Evolutionary conservation across 129 eudicot genomes (phyloP), one percentile per base, ranked within the genome.

Genomic region (Pseudognaphalium luteoalbum): DNA sequence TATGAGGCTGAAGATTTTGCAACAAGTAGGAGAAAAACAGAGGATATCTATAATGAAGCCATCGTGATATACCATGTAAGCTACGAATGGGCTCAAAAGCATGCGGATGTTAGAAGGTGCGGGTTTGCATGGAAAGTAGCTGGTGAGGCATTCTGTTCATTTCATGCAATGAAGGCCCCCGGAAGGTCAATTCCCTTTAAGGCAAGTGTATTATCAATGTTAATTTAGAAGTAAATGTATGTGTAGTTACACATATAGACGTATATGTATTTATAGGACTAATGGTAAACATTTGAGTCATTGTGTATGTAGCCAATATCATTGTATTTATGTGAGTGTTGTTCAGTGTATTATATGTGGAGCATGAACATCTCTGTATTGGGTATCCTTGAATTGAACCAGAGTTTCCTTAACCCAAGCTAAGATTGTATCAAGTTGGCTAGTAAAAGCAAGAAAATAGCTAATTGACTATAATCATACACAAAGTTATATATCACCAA

Each of bases 41-140:
- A 80, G 0, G 86, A 84, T 51, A 83, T 90, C 0, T 76, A 85
- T 57, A 50, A 71, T 17, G 94, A 90, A 1, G 96, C 98, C 41
- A 42, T 88, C 14, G 90, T 92, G 9, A 76, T 90, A 22, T 92
- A 92, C 63, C 81, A 85, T 73, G 37, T 16, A 80, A 66, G 75
- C 56, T 90, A 92, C 33, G 85, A 90, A 51, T 50, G 72, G 30
- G 98, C 98, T 5, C 19, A 10, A 2, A 41, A 0, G 17, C 17
- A 0, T 39, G 47, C 56, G 1, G 80, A 84, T 17, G 81, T 83
- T 1, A 44, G 4, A 6, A 84, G 77, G 76, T 90, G 98, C 20
- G 84, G 87, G 35, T 92, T 92, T 85, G 94, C 88, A 1, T 92
- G 98, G 98, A 92, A 44, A 78, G 98, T 92, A 11, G 96, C 96